Evolutionary conservation across 2,329 filamentous ascomycete species (phyloP), one percentile per base, ranked within the genome.

Genomic region (Pseudomassariella vexata): DNA sequence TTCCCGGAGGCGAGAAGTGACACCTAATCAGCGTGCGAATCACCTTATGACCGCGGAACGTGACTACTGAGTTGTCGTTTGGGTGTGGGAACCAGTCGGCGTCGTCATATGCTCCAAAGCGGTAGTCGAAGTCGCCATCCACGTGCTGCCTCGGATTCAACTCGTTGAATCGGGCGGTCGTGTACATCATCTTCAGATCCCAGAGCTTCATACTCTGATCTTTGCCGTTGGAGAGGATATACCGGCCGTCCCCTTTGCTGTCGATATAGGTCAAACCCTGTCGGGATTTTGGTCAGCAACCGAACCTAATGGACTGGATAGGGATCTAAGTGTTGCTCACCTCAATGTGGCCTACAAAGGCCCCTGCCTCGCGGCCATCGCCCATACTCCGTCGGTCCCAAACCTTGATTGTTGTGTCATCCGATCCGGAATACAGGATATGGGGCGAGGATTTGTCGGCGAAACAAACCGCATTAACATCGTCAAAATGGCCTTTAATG

Each of bases 141-240:
- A 72, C 76, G 47, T 74, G 67, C 24, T 65, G 59, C n/a, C 65
- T 60, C 5, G 73, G 68, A 39, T 79, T 66, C 32, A 79, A 62
- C 19, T 66, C 59, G 27, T 70, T 65, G 37, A 77, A 84, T 32
- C 70, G 65, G 20, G 79, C 71, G 1, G 82, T 82, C 5, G 79
- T 79, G 68, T 92, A 85, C 71, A 88, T 90, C 70, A 85, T 94
- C 31, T 90, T 73, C 35, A 95, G 56, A 56, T 98, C 92, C 92
- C 92, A 98, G 0, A 98, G 71, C 60, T 96, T 96, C 77, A 94
- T 94, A 24, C 82, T 90, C 57, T 96, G 92, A 52, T 98, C 92
- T 54, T 96, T 98, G 40, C 79, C 86, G 49, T 98, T 98, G 44
- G 82, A 89, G 17, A 98, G 74, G 7, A 96, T 83, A 55, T 96